Base-by-base conservation (phyloP, 1,139 yeast species). In the Eremothecium coryli region DNA sequence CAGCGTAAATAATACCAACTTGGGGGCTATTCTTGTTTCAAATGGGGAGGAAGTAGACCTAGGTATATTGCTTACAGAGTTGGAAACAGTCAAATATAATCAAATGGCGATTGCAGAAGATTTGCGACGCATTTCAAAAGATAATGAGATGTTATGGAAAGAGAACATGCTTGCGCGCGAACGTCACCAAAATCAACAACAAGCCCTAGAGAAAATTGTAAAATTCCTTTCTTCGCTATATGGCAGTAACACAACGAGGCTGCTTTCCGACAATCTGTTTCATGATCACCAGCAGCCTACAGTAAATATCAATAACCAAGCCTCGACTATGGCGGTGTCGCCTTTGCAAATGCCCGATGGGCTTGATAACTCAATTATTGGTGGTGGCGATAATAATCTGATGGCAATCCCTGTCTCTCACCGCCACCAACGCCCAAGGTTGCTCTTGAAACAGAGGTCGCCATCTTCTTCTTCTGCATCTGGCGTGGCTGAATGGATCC, bases 131-230 rank as follows among this genome's bases (percentile, higher is more conserved):
- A 76, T 90, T 25, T 70, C 88, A 43, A 79, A 78, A 45, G 98
- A 93, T 52, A 90, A 90, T 58, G 88, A 85, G 54, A 62, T 85
- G 47, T 63, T 90, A 35, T 90, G 98, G 98, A 77, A 78, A 40
- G 98, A 90, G 54, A 80, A 85, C 51, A 77, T 70, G 50, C 64
- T 78, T 37, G 80, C 93, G 4, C 66, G 96, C 37, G 96, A 90
- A 54, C 73, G 93, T 41, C 84, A 86, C 55, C 75, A 79, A 45
- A 70, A 79, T 27, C 98, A 90, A 54, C 77, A 88, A 23, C 88
- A 82, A 44, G 85, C 95, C 16, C 66, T 90, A 41, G 95, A 86
- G 47, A 81, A 84, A 49, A 90, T 90, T 30, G 63, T 93, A 51
- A 74, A 93, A 45, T 88, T 90, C 48, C 64, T 90, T 47, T 93